Evolutionary conservation across 495 filamentous ascomycete species (phyloP).

Genomic region (Penicillium argentinense): DNA sequence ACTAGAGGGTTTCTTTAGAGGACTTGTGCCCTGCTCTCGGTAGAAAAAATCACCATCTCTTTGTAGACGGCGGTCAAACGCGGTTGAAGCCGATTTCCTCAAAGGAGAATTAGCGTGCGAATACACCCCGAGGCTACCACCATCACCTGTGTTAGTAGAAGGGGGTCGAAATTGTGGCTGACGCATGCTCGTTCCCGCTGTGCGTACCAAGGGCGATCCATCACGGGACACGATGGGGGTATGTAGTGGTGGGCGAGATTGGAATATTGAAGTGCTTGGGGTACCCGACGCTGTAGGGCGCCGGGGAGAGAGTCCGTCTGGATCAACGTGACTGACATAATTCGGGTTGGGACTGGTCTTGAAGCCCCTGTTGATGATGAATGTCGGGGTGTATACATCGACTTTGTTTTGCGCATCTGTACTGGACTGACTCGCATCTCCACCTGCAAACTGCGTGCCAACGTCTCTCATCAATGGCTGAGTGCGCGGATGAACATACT

Average conservation of each 20-base stretch:
- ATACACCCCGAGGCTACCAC: slow-evolving; percentile 79
- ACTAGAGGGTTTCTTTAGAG: slow-evolving; percentile 39
- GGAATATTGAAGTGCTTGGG: slow-evolving; percentile 28
- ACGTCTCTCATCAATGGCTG: slow-evolving; percentile 82
- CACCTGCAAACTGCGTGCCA: slow-evolving; percentile 64
- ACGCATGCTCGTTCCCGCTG: slow-evolving; percentile 48
- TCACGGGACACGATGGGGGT: slow-evolving; percentile 50
- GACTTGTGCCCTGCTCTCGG: slow-evolving; percentile 39
- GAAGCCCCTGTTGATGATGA: slow-evolving; percentile 78
- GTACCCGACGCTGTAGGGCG: slow-evolving; percentile 26
- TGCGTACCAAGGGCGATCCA: slow-evolving; percentile 50
- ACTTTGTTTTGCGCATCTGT: slow-evolving; percentile 56
- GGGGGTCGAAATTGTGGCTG: slow-evolving; percentile 57
- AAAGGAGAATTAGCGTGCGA: slow-evolving; percentile 79
- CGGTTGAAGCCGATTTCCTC: slow-evolving; percentile 57
- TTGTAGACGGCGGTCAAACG: slow-evolving; percentile 41
- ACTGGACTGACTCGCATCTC: slow-evolving; percentile 38
- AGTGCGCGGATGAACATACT: slow-evolving; percentile 89
- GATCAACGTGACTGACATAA: slow-evolving; percentile 77
- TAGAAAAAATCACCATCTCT: slow-evolving; percentile 39
- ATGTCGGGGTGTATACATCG: slow-evolving; percentile 72
- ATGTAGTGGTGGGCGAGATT: slow-evolving; percentile 30
- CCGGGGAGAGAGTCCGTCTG: slow-evolving; percentile 53
- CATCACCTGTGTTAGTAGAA: slow-evolving; percentile 53
- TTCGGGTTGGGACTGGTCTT: slow-evolving; percentile 84